These are phyloP conservation scores for Trichoderma virens DNA, from an alignment of 495 filamentous ascomycete genomes.

Conservation along the genomic window DNA sequence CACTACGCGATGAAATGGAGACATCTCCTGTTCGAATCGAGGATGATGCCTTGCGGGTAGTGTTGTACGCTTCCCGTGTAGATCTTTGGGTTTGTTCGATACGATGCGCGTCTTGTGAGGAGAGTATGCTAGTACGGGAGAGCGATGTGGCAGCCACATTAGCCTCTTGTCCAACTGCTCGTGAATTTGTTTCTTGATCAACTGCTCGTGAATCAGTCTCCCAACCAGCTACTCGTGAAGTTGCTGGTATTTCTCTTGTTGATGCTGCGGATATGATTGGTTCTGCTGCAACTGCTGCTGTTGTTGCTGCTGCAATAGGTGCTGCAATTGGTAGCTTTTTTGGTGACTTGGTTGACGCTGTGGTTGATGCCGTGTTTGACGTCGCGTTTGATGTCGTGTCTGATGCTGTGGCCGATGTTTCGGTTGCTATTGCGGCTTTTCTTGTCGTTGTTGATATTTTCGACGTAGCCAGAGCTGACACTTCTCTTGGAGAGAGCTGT, in stretches of 20 bases:
- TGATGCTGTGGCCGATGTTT: neutral
- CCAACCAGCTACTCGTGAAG: too few relatives aligned
- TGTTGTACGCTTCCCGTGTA: neutral
- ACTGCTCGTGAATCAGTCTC: neutral
- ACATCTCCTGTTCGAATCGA: neutral
- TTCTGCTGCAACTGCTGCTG: neutral
- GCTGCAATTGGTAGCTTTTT: slow-evolving; percentile 22
- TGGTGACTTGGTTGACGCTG: slow-evolving; percentile 11
- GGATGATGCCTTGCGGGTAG: neutral
- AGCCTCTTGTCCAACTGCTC: neutral
- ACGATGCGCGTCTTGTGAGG: neutral
- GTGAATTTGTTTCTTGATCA: neutral
- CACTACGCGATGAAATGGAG: neutral
- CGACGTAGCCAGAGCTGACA: slow-evolving; percentile 31
- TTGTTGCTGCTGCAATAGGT: neutral
- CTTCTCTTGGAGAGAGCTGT: slow-evolving; percentile 36
- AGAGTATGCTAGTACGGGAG: neutral
- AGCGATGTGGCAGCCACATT: neutral
- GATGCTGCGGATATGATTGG: neutral
- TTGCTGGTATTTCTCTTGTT: neutral
- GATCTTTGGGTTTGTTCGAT: neutral
- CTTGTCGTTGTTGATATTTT: slow-evolving; percentile 25
- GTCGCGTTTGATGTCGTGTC: slow-evolving; percentile 18
- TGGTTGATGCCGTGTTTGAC: neutral
- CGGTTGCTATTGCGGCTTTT: neutral